phyloP scores from a whole-genome alignment of 2,329 filamentous ascomycete species.

The Fusarium sterilihyphosum region DNA sequence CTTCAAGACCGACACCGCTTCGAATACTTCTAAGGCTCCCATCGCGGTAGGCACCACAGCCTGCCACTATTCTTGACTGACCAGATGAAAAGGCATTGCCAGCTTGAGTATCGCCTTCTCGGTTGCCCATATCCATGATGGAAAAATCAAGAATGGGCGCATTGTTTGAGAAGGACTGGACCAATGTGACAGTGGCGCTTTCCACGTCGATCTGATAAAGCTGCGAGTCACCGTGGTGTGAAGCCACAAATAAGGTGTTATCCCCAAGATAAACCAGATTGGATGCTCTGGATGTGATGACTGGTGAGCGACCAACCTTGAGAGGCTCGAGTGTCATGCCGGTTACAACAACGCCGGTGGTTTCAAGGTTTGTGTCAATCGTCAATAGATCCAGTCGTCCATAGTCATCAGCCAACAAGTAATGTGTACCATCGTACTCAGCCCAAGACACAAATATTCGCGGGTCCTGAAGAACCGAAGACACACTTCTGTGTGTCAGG shows the following conservation, averaged over 20 bases:
- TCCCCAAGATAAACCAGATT: slow-evolving; percentile 80
- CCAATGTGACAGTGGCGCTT: slow-evolving; percentile 63
- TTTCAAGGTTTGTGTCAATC: slow-evolving; percentile 73
- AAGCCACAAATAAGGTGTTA: slow-evolving; percentile 84
- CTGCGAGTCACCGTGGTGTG: slow-evolving; percentile 92
- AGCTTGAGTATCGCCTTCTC: slow-evolving; percentile 76
- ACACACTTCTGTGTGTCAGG: slow-evolving; percentile 72
- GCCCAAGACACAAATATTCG: slow-evolving; percentile 95
- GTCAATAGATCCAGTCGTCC: slow-evolving; percentile 87
- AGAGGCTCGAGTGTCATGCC: slow-evolving; percentile 72
- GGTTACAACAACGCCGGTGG: slow-evolving; percentile 73
- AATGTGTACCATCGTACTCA: slow-evolving; percentile 81
- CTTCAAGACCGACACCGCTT: slow-evolving; percentile 92
- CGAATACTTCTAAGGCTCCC: slow-evolving; percentile 90
- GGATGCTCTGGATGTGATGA: slow-evolving; percentile 76
- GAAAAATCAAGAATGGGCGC: slow-evolving; percentile 93
- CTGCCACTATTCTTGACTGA: slow-evolving; percentile 91
- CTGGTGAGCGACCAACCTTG: slow-evolving; percentile 41
- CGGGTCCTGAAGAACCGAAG: slow-evolving; percentile 73
- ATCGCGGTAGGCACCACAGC: slow-evolving; percentile 89
- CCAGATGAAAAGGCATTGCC: slow-evolving; percentile 94
- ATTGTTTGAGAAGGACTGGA: slow-evolving; percentile 80
- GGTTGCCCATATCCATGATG: slow-evolving; percentile 94
- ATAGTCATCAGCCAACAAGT: slow-evolving; percentile 92
- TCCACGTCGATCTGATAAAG: slow-evolving; percentile 69